Evolutionary conservation across 441 rosid genomes (phyloP), one percentile per base, ranked within the genome.

Genomic region (Euphorbia celastroides): DNA sequence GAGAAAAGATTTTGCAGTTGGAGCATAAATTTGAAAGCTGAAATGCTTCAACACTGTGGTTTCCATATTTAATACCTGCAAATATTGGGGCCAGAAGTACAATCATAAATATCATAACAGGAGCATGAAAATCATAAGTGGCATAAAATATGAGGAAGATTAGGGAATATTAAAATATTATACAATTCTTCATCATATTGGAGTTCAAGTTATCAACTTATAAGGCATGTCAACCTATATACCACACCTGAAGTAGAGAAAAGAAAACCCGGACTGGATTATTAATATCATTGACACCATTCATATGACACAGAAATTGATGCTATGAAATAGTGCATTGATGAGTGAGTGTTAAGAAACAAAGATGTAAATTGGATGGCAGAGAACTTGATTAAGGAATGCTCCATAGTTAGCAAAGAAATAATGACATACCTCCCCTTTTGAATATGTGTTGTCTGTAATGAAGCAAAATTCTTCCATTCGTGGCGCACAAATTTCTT

Each of bases 21-120:
- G 97, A 74, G 79, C 73, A 26, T 81, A 80, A 72, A 91, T 67
- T 66, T 84, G 88, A 75, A 84, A 88, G 63, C 82, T 84, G 73
- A 88, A 75, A 71, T 41, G 73, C 50, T 84, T 91, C 73, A 91
- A 76, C 66, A 87, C 82, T 72, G 68, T 73, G 71, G 75, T 77
- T 82, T 91, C 96, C 93, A 84, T 87, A 78, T 83, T 80, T 74
- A 88, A 70, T 71, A 91, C 97, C 97, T 91, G 86, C 69, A 46
- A 46, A 41, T 30, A 32, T 70, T 48, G 50, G 60, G 14, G 32
- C 70, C 73, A 69, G 69, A 34, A 71, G 64, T 4, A 23, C 25
- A 71, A 51, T 58, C 44, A 5, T 46, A 32, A 64, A 57, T 30
- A 64, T 56, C 48, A 25, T 44, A 61, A 65, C 57, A 34, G 4